Evolutionary conservation across 768 basidiomycete genomes (phyloP).

Genomic region (Suillus variegatus): DNA sequence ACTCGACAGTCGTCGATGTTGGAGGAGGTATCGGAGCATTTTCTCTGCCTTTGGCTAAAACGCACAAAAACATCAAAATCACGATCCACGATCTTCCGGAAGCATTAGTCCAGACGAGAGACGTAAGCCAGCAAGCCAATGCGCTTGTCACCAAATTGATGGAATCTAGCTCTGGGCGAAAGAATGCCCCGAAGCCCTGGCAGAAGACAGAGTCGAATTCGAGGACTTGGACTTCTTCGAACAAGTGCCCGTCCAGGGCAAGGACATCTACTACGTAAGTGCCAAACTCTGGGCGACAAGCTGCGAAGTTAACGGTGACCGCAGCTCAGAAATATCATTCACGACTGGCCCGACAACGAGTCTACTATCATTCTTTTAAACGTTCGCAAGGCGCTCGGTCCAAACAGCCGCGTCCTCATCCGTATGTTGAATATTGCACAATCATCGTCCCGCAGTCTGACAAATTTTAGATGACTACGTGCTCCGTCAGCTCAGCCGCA

Average conservation of each 20-base stretch:
- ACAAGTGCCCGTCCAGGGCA: constrained; percentile 25
- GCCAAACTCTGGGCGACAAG: neutral
- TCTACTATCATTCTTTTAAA: constrained; percentile 28
- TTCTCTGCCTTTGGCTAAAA: constrained; percentile 30
- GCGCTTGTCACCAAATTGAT: constrained; percentile 5
- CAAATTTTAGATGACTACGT: too few relatives aligned
- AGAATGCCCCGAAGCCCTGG: constrained; percentile 26
- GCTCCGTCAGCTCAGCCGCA: too few relatives aligned
- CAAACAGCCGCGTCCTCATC: constrained; percentile 32
- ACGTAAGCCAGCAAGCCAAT: constrained; percentile 3
- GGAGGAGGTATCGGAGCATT: constrained; percentile 37
- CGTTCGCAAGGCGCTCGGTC: constrained; percentile 30
- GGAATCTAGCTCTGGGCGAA: constrained; percentile 22
- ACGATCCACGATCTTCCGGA: constrained; percentile 34
- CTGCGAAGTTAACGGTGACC: neutral
- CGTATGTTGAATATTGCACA: constrained; percentile 21
- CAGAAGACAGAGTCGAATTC: constrained; percentile 29
- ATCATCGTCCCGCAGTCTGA: too few relatives aligned
- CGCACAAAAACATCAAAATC: constrained; percentile 31
- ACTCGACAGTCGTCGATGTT: constrained; percentile 34
- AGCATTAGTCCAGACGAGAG: constrained; percentile 22
- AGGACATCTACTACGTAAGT: constrained; percentile 36
- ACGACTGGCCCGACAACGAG: constrained; percentile 36
- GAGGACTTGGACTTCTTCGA: constrained; percentile 32
- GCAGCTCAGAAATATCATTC: constrained; percentile 27